Conservation (phyloP, 768 basidiomycete genomes). For the Collybia nuda region DNA sequence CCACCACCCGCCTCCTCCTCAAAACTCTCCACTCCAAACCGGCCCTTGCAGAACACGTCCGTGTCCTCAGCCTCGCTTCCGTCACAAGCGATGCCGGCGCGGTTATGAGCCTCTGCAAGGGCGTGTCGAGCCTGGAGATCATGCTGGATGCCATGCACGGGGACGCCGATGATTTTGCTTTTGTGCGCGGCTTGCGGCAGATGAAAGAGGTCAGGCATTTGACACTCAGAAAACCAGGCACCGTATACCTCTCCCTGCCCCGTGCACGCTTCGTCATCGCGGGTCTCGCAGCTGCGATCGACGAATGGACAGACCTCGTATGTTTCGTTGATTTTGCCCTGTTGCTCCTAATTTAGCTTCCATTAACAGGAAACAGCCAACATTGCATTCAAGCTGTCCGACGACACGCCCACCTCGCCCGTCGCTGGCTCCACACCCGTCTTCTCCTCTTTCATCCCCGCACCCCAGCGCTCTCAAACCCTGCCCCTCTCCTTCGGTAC, state of each 20-base stretch:
- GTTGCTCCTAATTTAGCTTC: slow-evolving; percentile 1
- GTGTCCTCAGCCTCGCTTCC: slow-evolving; percentile 38
- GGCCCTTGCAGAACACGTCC: slow-evolving; percentile 37
- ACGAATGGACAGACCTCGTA: slow-evolving; percentile 46
- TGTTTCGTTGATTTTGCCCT: slow-evolving; percentile 18
- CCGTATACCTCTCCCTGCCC: slow-evolving; percentile 55
- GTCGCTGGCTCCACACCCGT: slow-evolving; percentile 9
- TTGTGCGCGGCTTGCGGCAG: slow-evolving; percentile 35
- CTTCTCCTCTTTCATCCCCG: slow-evolving; percentile 10
- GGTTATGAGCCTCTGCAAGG: slow-evolving; percentile 28
- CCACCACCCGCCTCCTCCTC: slow-evolving; percentile 40
- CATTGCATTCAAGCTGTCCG: slow-evolving; percentile 56
- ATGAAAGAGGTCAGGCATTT: slow-evolving; percentile 41
- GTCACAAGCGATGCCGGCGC: slow-evolving; percentile 39
- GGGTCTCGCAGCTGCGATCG: slow-evolving; percentile 44
- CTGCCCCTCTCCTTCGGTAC: neutral
- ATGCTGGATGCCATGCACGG: slow-evolving; percentile 30
- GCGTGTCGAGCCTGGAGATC: slow-evolving; percentile 31
- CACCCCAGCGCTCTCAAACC: neutral
- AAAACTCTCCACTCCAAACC: slow-evolving; percentile 36
- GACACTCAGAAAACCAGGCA: slow-evolving; percentile 48
- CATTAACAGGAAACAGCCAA: slow-evolving; percentile 50
- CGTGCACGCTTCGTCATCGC: slow-evolving; percentile 44
- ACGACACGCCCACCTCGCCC: slow-evolving; percentile 31
- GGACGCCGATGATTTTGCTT: slow-evolving; percentile 17